phyloP scores from a whole-genome alignment of 768 basidiomycete genomes.

The Lactarius deliciosus region DNA sequence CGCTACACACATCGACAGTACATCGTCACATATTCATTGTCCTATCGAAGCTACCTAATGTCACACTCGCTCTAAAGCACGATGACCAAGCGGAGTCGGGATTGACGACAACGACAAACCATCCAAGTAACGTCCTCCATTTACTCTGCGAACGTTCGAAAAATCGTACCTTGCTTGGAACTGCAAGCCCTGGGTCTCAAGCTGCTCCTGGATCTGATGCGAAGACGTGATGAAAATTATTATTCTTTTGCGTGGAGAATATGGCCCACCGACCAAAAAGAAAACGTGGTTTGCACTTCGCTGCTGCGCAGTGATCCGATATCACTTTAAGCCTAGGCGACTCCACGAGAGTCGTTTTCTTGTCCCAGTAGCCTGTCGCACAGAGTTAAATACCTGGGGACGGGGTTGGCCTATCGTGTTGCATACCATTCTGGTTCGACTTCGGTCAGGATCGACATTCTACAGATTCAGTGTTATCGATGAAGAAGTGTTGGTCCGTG shows the following conservation, averaged over 20 bases:
- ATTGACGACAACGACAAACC: background rate
- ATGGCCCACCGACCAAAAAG: background rate
- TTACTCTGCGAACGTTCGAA: background rate
- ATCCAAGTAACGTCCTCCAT: slow-evolving; percentile 1
- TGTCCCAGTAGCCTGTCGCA: slow-evolving; percentile 19
- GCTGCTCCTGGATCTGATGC: background rate
- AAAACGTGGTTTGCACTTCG: background rate
- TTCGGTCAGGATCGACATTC: slow-evolving; percentile 90
- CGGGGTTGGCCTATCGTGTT: slow-evolving; percentile 8
- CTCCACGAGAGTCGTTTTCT: slow-evolving; percentile 2
- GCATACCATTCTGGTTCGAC: slow-evolving; percentile 91
- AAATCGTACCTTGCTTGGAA: background rate
- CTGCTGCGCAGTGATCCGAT: background rate
- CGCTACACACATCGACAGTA: slow-evolving; percentile 9
- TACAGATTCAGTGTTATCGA: slow-evolving; percentile 36
- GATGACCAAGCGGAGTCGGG: slow-evolving; percentile 5
- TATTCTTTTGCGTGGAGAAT: background rate
- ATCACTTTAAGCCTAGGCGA: slow-evolving; percentile 1
- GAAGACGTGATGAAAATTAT: background rate
- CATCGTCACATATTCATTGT: slow-evolving; percentile 8
- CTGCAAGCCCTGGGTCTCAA: too few relatives aligned
- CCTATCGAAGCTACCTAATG: slow-evolving; percentile 6
- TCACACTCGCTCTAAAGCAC: background rate
- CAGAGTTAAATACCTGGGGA: background rate
- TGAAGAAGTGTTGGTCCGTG: slow-evolving; percentile 4